Base-by-base conservation (phyloP, 495 filamentous ascomycete genomes). In the Penicillium canariense region DNA sequence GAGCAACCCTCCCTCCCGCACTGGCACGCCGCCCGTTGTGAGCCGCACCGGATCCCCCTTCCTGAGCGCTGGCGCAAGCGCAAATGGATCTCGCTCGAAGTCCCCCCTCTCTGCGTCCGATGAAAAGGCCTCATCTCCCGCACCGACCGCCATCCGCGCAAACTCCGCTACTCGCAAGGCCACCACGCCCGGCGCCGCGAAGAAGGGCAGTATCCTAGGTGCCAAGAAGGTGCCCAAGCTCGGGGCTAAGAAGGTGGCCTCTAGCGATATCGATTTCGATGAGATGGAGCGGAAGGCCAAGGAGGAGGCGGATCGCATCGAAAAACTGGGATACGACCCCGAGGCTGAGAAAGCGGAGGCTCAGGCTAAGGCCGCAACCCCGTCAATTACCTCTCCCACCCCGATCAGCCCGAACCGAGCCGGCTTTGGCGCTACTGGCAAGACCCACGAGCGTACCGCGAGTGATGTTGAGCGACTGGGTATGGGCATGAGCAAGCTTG, bases 271-370 rank as follows among this genome's bases (percentile, higher is more conserved):
- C 53, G 94, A 98, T 74, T 98, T 98, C 60, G 95, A 98, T 47
- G 94, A 91, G 67, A 94, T 92, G 0, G 94, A 98, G 77, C 88
- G 87, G 62, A 96, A 96, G 73, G 94, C 94, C 28, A 95, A 91
- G 70, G 94, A 97, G 68, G 94, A 98, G 70, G 94, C 95, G 1
- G 94, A 97, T 70, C 85, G 94, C 56, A 93, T 96, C 62, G 90
- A 87, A 76, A 96, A 94, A 72, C 77, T 98, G n/a, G 94, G 94
- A n/a, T 98, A 98, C 65, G 90, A 97, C 60, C 89, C 90, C 5
- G 88, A 97, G 58, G 90, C 88, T 25, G 94, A 96, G 70, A 82
- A 88, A 61, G 81, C 80, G 11, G 79, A 79, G 49, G 76, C 81
- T 14, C 84, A 85, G 61, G 77, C 73, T 23, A 69, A 77, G 20